A percentile compares a stretch with the other conserved stretches of the same genome.
Conservation (phyloP, 352 stramenopile species). For the Globisporangium rhizosaccharum region DNA sequence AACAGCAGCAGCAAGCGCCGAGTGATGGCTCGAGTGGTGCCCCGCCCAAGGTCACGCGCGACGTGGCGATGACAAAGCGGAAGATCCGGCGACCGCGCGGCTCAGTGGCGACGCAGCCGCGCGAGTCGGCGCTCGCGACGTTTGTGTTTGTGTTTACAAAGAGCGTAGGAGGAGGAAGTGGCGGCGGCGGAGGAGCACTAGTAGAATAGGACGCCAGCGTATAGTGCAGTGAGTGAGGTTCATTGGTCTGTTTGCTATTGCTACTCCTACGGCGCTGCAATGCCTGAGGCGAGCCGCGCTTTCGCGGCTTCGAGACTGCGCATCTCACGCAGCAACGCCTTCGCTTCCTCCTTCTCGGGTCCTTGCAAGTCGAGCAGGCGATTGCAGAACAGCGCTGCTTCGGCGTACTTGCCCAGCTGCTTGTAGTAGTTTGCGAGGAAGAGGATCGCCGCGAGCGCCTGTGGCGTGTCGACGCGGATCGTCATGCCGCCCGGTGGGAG, state of each 20-base stretch:
- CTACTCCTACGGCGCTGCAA: neutral
- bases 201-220: neutral
- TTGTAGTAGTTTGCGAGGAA: constrained; percentile 85
- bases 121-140: constrained; percentile 14
- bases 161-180: neutral
- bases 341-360: constrained; percentile 80
- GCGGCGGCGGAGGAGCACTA: too few species aligned
- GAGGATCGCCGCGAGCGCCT: constrained; percentile 56
- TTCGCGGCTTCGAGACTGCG: constrained; percentile 48
- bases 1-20: neutral
- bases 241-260: neutral
- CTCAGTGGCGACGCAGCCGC: neutral
- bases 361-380: constrained; percentile 71
- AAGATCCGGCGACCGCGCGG: constrained; percentile 18
- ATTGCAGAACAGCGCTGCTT: constrained; percentile 71
- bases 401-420: constrained; percentile 43
- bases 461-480: constrained; percentile 57
- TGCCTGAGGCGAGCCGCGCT: neutral
- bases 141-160: constrained; percentile 31
- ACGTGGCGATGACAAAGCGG: constrained; percentile 29
- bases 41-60: constrained; percentile 7
- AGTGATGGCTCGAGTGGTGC: neutral
- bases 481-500: constrained; percentile 17
- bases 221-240: neutral
- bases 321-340: constrained; percentile 73